Conservation (phyloP, 2,329 filamentous ascomycete genomes). For the Tricladium varicosporioides region DNA sequence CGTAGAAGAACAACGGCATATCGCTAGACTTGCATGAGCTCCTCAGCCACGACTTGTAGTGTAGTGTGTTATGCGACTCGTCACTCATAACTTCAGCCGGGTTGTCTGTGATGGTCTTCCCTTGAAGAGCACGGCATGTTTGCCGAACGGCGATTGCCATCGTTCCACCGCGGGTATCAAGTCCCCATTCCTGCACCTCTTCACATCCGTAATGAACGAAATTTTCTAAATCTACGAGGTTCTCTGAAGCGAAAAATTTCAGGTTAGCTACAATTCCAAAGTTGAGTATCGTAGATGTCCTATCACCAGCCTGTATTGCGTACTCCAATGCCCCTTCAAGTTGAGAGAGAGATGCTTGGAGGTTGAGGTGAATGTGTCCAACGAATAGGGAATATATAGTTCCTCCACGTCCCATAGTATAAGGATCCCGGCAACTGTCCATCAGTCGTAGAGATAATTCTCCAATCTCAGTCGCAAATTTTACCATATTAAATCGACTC, state of each 20-base stretch:
- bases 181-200: constrained; percentile 70
- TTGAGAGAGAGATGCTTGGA: constrained; percentile 55
- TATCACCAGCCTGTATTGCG: constrained; percentile 65
- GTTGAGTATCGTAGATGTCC: constrained; percentile 69
- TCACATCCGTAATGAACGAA: constrained; percentile 70
- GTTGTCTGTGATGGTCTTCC: constrained; percentile 59
- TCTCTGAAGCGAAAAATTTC: constrained; percentile 68
- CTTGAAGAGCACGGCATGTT: constrained; percentile 67
- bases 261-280: constrained; percentile 66
- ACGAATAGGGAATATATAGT: constrained; percentile 69
- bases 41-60: constrained; percentile 59
- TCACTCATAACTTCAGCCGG: constrained; percentile 61
- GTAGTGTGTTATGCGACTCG: constrained; percentile 57
- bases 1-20: constrained; percentile 65
- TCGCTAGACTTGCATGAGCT: constrained; percentile 53
- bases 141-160: constrained; percentile 67
- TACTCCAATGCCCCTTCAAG: constrained; percentile 67
- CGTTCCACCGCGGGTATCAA: constrained; percentile 69
- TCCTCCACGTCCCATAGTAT: constrained; percentile 65
- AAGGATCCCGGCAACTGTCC: constrained; percentile 59
- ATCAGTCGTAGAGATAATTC: constrained; percentile 62
- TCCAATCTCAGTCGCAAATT: constrained; percentile 65
- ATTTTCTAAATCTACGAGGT: constrained; percentile 65
- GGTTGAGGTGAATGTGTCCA: constrained; percentile 65
- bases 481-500: constrained; percentile 67